Evolutionary conservation across 1,284 basidiomycete genomes (phyloP).

Genomic region (Vanrija sp.): DNA sequence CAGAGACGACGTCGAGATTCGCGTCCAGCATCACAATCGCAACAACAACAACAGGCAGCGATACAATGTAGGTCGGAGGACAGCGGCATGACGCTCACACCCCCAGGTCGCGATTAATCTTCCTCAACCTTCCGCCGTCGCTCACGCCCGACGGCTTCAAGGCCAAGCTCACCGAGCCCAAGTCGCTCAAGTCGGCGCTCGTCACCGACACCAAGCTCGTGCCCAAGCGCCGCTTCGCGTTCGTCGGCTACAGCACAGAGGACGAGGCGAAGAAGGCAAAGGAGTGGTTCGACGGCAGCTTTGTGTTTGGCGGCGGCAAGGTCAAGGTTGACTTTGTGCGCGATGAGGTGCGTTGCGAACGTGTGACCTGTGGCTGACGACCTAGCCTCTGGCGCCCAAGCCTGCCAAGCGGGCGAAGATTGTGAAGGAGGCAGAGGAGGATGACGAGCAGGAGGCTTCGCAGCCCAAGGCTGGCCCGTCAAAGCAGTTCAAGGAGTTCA

Average conservation of each 20-base stretch:
- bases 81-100: background rate
- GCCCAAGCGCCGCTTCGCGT: constrained; percentile 79
- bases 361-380: constrained; percentile 44
- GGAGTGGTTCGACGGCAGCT: constrained; percentile 83
- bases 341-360: constrained; percentile 58
- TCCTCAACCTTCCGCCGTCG: constrained; percentile 81
- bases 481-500: constrained; percentile 60
- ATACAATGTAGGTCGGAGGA: constrained; percentile 4
- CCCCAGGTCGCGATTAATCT: constrained; percentile 74
- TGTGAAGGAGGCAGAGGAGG: constrained; percentile 8
- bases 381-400: constrained; percentile 24
- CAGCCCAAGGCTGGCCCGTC: constrained; percentile 51
- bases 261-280: constrained; percentile 70
- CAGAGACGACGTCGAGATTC: background rate
- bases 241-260: constrained; percentile 82
- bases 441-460: constrained; percentile 4
- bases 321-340: constrained; percentile 69
- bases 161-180: constrained; percentile 51
- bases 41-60: background rate
- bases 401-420: constrained; percentile 22
- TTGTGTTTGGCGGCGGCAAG: constrained; percentile 64
- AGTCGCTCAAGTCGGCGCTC: constrained; percentile 29
- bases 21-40: background rate
- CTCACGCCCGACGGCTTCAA: constrained; percentile 55
- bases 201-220: constrained; percentile 88